Evolutionary conservation across 495 filamentous ascomycete genomes (phyloP).

Genomic region (Pseudevernia furfuracea): DNA sequence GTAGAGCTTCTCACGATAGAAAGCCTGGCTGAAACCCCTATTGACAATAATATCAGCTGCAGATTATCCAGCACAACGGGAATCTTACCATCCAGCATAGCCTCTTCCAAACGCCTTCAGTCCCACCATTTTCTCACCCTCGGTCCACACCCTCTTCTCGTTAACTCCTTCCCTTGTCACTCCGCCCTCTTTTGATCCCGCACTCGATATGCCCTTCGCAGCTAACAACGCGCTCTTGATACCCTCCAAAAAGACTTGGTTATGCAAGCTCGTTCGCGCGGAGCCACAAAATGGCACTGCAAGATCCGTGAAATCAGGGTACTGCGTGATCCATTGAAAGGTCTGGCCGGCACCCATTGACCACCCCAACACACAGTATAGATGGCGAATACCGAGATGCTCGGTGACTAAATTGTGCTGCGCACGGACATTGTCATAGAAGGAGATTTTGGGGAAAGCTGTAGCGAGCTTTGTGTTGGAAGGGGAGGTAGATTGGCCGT

Average conservation of each 20-base stretch:
- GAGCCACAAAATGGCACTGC: slow-evolving; percentile 60
- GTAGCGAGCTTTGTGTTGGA: slow-evolving; percentile 50
- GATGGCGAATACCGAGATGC: slow-evolving; percentile 53
- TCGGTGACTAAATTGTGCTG: slow-evolving; percentile 59
- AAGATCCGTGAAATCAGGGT: slow-evolving; percentile 61
- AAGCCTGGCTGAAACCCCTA: slow-evolving; percentile 62
- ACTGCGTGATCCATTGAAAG: slow-evolving; percentile 65
- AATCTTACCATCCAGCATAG: slow-evolving; percentile 60
- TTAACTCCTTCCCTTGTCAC: slow-evolving; percentile 31
- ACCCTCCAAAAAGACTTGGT: slow-evolving; percentile 66
- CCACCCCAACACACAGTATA: slow-evolving; percentile 59
- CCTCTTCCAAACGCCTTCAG: slow-evolving; percentile 62
- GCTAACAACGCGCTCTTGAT: slow-evolving; percentile 60
- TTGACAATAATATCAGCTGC: slow-evolving; percentile 4
- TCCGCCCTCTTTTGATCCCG: slow-evolving; percentile 38
- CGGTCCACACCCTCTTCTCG: slow-evolving; percentile 44
- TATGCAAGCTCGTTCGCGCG: slow-evolving; percentile 61
- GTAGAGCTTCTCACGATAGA: slow-evolving; percentile 60
- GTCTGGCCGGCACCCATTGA: slow-evolving; percentile 64
- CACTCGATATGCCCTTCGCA: slow-evolving; percentile 48
- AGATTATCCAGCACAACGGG: neutral
- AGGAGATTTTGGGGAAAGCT: slow-evolving; percentile 53
- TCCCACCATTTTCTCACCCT: slow-evolving; percentile 49
- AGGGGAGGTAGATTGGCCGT: slow-evolving; percentile 63
- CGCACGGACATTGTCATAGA: slow-evolving; percentile 64